phyloP scores from a whole-genome alignment of 2,329 filamentous ascomycete genomes.

The Rhynchosporium secalis region DNA sequence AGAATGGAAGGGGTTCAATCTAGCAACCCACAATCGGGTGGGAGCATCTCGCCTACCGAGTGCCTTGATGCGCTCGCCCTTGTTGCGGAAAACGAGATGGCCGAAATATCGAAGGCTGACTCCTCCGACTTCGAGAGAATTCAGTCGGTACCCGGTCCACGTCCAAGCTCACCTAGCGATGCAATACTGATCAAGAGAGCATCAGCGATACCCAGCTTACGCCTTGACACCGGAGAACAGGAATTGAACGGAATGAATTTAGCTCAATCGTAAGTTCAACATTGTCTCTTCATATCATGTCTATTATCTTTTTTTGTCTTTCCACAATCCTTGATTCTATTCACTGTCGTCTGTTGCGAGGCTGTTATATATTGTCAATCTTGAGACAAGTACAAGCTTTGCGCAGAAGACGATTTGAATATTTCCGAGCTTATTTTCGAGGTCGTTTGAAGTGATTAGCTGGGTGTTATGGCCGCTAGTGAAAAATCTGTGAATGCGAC shows the following conservation, averaged over 20 bases:
- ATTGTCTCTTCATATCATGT: background rate
- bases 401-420: slow-evolving; percentile 2
- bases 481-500: too few species aligned
- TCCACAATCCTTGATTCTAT: background rate
- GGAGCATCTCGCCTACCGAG: slow-evolving; percentile 31
- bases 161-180: slow-evolving; percentile 39
- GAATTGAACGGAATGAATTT: slow-evolving; percentile 20
- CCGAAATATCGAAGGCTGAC: slow-evolving; percentile 5
- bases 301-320: background rate
- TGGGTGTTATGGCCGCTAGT: too few species aligned
- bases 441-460: too few species aligned
- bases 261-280: slow-evolving; percentile 30
- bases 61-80: slow-evolving; percentile 32
- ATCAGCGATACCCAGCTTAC: slow-evolving; percentile 28
- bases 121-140: background rate
- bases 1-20: slow-evolving; percentile 4
- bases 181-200: slow-evolving; percentile 38
- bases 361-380: background rate
- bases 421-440: background rate
- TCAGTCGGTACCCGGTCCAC: slow-evolving; percentile 9
- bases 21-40: background rate
- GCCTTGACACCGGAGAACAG: slow-evolving; percentile 29
- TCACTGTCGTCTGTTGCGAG: background rate
- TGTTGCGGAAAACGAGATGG: slow-evolving; percentile 31
- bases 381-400: background rate